A percentile compares a stretch with the other conserved stretches of the same genome.
These are phyloP conservation scores for Dioscorea alata DNA, from an alignment of 106 monocot genomes.

Conservation along the genomic window DNA sequence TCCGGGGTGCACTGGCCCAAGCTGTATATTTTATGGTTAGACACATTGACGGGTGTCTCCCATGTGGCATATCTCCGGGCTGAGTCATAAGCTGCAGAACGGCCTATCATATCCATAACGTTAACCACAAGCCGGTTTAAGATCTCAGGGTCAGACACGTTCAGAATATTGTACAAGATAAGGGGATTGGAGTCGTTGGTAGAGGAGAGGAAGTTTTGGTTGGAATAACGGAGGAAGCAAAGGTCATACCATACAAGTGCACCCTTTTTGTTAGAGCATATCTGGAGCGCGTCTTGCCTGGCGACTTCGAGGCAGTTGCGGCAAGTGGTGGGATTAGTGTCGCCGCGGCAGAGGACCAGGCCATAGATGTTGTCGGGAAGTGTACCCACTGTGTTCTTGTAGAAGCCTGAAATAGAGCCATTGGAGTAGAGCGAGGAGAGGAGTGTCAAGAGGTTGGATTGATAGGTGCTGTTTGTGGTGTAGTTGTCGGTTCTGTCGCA, in stretches of 20 bases:
- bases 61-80: background rate
- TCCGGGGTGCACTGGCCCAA: background rate
- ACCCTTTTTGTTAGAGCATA: constrained; percentile 19
- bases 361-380: constrained; percentile 16
- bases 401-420: background rate
- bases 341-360: constrained; percentile 37
- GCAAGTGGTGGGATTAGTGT: constrained; percentile 11
- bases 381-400: constrained; percentile 6
- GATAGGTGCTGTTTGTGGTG: constrained; percentile 27
- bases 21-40: background rate
- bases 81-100: constrained; percentile 4
- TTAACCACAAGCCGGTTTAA: constrained; percentile 1
- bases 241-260: constrained; percentile 31
- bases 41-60: too few species aligned
- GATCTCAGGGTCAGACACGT: background rate
- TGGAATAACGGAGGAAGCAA: constrained; percentile 35
- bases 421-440: constrained; percentile 15
- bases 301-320: constrained; percentile 20
- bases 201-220: background rate
- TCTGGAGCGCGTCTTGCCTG: constrained; percentile 3
- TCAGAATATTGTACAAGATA: background rate
- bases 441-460: constrained; percentile 21
- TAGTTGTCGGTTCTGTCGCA: constrained; percentile 19
- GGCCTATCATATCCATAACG: background rate
- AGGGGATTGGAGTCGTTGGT: background rate